Base-by-base conservation (phyloP, 2,329 filamentous ascomycete genomes). In the Xylaria sp. region DNA sequence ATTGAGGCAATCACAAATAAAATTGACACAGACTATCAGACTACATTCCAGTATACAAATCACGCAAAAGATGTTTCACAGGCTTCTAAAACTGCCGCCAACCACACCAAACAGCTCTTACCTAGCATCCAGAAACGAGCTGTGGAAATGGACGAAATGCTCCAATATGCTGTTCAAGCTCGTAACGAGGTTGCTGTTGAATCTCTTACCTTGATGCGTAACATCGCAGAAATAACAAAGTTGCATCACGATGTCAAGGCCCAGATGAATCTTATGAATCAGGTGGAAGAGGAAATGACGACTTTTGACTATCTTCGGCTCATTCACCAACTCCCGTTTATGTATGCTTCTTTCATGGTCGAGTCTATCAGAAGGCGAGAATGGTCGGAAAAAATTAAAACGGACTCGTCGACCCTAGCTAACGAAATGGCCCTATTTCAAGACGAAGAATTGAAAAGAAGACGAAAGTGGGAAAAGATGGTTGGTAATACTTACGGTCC, bases 351-450 rank as follows among this genome's bases (percentile, higher is more conserved):
- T 2, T 90, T 97, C 60, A 80, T 96, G 19, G 86, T 92, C 3
- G 95, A 99, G 76, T 90, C 92, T 15, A 87, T 97, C 40, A 87
- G 91, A 59, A 88, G 95, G 21, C 88, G 88, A 33, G 93, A 97
- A 77, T 99, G 95, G 93, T 87, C 86, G 11, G 92, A 96, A 54
- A 97, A 96, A 76, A 90, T 98, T 75, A 92, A 90, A 73, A 85
- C 86, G 2, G 95, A 98, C 71, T 95, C 94, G 0, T 88, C 91
- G 2, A 92, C 90, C 0, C 79, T 99, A 25, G 92, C 93, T 25
- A 96, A 98, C 74, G 94, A 98, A 73, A 92, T 98, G 84, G 92
- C 93, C 1, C 81, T 91, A 0, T 94, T 96, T 66, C 92, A 95
- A 71, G 93, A 97, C 63, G 95, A 98, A 75, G 95, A 99, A 74